These are phyloP conservation scores for Effrenium voratum DNA, from an alignment of 73 alveolate species.

Conservation along the genomic window DNA sequence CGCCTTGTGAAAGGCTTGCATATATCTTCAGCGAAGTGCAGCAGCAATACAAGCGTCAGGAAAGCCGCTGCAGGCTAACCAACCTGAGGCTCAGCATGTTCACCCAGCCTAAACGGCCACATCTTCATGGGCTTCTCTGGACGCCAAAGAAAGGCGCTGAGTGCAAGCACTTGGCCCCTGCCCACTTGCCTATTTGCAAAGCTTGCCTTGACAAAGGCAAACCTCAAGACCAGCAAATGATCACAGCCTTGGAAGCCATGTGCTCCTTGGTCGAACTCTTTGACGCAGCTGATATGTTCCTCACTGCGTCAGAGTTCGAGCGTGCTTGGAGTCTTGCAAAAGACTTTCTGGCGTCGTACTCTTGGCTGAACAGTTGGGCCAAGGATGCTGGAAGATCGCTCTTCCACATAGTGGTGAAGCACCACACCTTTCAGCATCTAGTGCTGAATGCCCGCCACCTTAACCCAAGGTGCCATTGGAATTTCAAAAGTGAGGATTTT, in stretches of 20 bases:
- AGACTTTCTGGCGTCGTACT: background rate
- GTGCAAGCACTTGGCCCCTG: conserved; percentile 19
- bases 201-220: background rate
- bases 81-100: conserved; percentile 10
- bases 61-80: conserved; percentile 3
- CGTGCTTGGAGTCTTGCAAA: background rate
- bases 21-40: background rate
- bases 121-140: background rate
- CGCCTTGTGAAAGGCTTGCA: background rate
- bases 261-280: background rate
- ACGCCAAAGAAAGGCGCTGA: conserved; percentile 30
- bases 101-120: background rate
- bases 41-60: background rate
- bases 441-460: background rate
- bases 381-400: background rate
- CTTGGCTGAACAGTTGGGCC: background rate
- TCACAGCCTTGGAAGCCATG: background rate
- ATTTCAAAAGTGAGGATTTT: background rate
- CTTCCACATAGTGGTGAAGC: background rate
- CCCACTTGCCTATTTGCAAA: background rate
- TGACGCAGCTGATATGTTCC: background rate
- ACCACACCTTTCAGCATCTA: background rate
- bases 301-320: background rate
- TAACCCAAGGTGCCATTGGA: background rate
- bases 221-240: no score